Evolutionary conservation across 768 basidiomycete species (phyloP).

Genomic region (Pleurotus tuoliensis): DNA sequence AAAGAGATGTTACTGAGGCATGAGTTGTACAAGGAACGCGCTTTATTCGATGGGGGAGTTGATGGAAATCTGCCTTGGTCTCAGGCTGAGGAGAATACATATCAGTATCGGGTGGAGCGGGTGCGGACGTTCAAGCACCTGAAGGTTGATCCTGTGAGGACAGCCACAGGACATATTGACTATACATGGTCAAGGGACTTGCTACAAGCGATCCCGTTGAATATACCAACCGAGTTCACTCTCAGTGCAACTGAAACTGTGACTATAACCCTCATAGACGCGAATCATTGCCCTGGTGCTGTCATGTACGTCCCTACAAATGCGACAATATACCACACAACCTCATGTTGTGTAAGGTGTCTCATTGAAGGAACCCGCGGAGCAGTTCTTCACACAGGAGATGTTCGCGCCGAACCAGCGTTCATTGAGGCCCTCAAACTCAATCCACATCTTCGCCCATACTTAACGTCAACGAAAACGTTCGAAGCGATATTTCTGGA

Average conservation of each 20-base stretch:
- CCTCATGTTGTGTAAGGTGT: conserved; percentile 51
- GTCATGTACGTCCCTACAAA: conserved; percentile 61
- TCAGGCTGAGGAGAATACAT: conserved; percentile 27
- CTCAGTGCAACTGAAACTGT: conserved; percentile 56
- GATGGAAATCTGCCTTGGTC: neutral
- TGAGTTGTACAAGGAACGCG: conserved; percentile 65
- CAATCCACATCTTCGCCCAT: conserved; percentile 72
- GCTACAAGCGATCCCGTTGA: conserved; percentile 56
- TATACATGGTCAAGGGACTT: conserved; percentile 62
- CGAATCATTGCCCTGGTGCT: conserved; percentile 94
- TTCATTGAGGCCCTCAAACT: conserved; percentile 64
- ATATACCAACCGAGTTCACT: conserved; percentile 60
- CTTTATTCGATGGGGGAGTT: conserved; percentile 25
- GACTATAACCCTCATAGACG: conserved; percentile 77
- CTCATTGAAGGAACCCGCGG: conserved; percentile 69
- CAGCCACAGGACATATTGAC: conserved; percentile 43
- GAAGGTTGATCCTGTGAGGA: conserved; percentile 46
- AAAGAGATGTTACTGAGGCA: conserved; percentile 82
- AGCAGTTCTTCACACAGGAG: conserved; percentile 88
- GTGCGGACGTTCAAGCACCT: conserved; percentile 65
- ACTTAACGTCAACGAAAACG: conserved; percentile 37
- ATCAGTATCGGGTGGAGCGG: conserved; percentile 46
- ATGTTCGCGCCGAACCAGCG: conserved; percentile 84
- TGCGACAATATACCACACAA: neutral
- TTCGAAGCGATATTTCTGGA: conserved; percentile 83